These are phyloP conservation scores for Boletus nobilissimus DNA, from an alignment of 1,284 basidiomycete genomes.

Conservation along the genomic window DNA sequence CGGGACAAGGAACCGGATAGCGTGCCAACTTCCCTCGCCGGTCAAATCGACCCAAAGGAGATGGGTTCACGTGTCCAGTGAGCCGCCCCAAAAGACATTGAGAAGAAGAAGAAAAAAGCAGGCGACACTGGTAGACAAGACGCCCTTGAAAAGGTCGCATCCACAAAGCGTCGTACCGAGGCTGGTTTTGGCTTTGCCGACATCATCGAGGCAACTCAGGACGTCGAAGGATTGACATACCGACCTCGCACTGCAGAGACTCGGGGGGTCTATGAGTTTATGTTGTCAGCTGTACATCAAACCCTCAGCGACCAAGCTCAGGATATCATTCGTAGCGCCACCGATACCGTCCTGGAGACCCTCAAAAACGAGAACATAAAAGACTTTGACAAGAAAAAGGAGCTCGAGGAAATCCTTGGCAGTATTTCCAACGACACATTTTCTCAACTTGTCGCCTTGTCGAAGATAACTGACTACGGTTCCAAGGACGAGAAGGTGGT, in stretches of 20 bases:
- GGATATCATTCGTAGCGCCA: conserved; percentile 94
- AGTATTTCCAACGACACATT: conserved; percentile 81
- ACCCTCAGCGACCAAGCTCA: conserved; percentile 94
- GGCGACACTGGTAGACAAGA: conserved; percentile 57
- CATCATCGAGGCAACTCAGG: conserved; percentile 92
- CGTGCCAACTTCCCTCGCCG: conserved; percentile 91
- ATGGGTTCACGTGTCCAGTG: conserved; percentile 94
- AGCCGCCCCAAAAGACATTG: conserved; percentile 89
- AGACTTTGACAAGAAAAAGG: conserved; percentile 98
- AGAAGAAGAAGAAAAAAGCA: conserved; percentile 93
- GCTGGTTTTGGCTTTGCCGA: conserved; percentile 83
- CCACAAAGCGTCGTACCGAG: conserved; percentile 61
- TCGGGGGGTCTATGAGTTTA: conserved; percentile 92
- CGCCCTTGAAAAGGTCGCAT: conserved; percentile 63
- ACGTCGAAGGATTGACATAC: conserved; percentile 93
- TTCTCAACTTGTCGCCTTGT: conserved; percentile 85
- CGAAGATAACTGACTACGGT: conserved; percentile 96
- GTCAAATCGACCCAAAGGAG: conserved; percentile 88
- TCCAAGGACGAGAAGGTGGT: conserved; percentile 84
- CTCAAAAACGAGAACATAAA: conserved; percentile 92
- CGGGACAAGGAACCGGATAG: conserved; percentile 96
- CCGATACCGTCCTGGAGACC: conserved; percentile 90
- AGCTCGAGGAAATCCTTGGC: conserved; percentile 87
- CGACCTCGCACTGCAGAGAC: conserved; percentile 95
- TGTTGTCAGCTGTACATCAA: conserved; percentile 86